Conservation (phyloP, 306 rosid species). For the Adenanthera pavonina region DNA sequence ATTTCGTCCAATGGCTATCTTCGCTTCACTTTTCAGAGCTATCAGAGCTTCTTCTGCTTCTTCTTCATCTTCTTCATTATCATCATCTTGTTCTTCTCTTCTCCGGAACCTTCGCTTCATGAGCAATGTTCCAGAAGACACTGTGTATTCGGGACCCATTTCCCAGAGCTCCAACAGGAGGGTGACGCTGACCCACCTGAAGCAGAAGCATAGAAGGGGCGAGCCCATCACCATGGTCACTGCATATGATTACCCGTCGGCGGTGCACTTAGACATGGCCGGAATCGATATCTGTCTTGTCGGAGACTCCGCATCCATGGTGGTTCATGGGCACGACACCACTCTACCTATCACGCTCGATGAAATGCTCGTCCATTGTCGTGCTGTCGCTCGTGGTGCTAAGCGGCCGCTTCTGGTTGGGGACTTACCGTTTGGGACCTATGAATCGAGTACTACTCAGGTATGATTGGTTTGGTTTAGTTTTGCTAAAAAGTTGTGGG, state of each 20-base stretch:
- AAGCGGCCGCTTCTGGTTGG: conserved; percentile 79
- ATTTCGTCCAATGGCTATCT: conserved; percentile 26
- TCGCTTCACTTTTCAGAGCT: conserved; percentile 28
- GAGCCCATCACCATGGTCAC: conserved; percentile 87
- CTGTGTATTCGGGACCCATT: conserved; percentile 81
- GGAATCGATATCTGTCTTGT: conserved; percentile 74
- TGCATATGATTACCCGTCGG: conserved; percentile 95
- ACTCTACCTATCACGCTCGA: conserved; percentile 73
- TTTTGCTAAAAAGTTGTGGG: neutral
- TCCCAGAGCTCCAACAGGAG: conserved; percentile 57
- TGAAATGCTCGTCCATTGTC: conserved; percentile 85
- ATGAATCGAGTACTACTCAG: conserved; percentile 75
- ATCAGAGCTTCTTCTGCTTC: conserved; percentile 8
- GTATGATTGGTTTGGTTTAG: conserved; percentile 30
- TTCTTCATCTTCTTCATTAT: no score
- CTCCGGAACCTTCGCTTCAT: conserved; percentile 47
- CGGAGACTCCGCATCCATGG: conserved; percentile 96
- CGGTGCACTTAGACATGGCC: conserved; percentile 74
- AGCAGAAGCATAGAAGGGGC: conserved; percentile 58
- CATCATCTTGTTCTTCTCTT: conserved; percentile 19
- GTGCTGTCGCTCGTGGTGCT: conserved; percentile 88
- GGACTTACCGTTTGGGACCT: conserved; percentile 85
- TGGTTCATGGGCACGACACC: conserved; percentile 91
- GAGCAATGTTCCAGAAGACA: conserved; percentile 82
- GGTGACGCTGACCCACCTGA: conserved; percentile 63